Percentiles rank a stretch among this genome's conserved stretches.
These are phyloP conservation scores for Colletotrichum ledebouriae DNA, from an alignment of 2,329 filamentous ascomycete species.

Conservation along the genomic window DNA sequence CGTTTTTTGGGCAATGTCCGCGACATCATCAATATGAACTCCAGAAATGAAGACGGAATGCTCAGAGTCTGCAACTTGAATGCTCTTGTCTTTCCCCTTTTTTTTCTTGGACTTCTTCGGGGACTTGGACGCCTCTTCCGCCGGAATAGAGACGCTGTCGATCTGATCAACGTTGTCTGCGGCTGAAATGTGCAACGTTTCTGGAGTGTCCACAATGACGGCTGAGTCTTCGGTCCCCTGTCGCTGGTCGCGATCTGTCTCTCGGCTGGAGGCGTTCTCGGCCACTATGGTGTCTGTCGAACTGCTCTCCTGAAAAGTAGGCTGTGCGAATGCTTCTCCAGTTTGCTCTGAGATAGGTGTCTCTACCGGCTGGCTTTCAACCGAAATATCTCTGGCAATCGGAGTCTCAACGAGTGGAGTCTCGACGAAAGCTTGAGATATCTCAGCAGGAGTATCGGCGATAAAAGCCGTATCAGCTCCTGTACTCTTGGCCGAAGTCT, in stretches of 20 bases:
- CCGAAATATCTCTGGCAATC: not conserved
- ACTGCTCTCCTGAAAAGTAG: not conserved
- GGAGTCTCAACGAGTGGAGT: conserved; percentile 15
- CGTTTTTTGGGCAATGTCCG: not conserved
- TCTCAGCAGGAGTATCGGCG: not conserved
- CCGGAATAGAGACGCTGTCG: not conserved
- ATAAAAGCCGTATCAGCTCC: conserved; percentile 1
- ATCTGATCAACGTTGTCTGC: conserved; percentile 33
- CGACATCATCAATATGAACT: not conserved
- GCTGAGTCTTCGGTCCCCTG: not conserved
- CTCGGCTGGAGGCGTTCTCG: no score
- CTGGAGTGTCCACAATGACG: not conserved
- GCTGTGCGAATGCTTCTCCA: no score
- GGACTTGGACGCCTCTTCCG: conserved; percentile 28
- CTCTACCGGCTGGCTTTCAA: not conserved
- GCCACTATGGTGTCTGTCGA: not conserved
- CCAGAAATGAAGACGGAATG: not conserved
- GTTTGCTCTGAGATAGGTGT: not conserved
- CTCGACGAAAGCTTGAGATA: not conserved
- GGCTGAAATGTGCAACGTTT: not conserved
- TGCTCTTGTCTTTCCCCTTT: conserved; percentile 46
- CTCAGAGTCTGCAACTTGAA: conserved; percentile 7
- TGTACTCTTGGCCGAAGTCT: not conserved
- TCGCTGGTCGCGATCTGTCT: not conserved
- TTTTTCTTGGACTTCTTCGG: conserved; percentile 38